A percentile compares a stretch with the other conserved stretches of the same genome.
Evolutionary conservation across 148 eudicot genomes (phyloP).

Genomic region (Heliamphora exappendiculata): DNA sequence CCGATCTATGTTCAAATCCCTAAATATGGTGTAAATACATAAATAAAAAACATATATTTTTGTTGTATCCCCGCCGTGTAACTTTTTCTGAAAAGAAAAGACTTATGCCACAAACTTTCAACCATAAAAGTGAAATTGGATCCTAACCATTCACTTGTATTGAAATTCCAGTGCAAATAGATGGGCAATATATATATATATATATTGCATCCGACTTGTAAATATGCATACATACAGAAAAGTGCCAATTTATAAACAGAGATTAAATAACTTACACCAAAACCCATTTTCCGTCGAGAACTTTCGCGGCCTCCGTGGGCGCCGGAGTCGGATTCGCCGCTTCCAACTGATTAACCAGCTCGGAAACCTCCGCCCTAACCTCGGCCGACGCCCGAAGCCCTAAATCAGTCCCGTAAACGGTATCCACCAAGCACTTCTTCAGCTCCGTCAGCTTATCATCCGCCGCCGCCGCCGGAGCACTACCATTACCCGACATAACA

Average conservation of each 20-base stretch:
- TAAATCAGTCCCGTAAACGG: conserved; percentile 66
- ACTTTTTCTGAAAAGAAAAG: no score
- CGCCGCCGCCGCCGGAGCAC: conserved; percentile 7
- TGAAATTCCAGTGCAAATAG: no score
- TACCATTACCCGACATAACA: conserved; percentile 21
- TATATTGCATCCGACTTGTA: no score
- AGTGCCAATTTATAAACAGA: background rate
- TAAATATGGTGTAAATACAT: no score
- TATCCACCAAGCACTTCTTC: conserved; percentile 80
- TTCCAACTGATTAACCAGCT: conserved; percentile 70
- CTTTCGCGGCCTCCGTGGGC: conserved; percentile 46
- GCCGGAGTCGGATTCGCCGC: conserved; percentile 66
- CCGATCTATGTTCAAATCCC: no score
- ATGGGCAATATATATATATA: no score
- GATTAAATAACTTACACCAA: conserved; percentile 54
- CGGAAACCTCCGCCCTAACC: conserved; percentile 73
- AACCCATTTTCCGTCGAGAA: conserved; percentile 94
- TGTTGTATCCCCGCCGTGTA: no score
- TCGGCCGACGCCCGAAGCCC: conserved; percentile 76
- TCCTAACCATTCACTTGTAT: no score
- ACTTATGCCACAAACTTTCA: no score
- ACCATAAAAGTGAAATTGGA: no score
- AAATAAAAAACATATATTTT: no score
- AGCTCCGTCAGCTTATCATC: conserved; percentile 38
- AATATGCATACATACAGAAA: no score